Percentiles rank a stretch among this genome's conserved stretches.
Evolutionary conservation across 176 grass and related monocot genomes (phyloP).

Genomic region (Pharus latifolius): DNA sequence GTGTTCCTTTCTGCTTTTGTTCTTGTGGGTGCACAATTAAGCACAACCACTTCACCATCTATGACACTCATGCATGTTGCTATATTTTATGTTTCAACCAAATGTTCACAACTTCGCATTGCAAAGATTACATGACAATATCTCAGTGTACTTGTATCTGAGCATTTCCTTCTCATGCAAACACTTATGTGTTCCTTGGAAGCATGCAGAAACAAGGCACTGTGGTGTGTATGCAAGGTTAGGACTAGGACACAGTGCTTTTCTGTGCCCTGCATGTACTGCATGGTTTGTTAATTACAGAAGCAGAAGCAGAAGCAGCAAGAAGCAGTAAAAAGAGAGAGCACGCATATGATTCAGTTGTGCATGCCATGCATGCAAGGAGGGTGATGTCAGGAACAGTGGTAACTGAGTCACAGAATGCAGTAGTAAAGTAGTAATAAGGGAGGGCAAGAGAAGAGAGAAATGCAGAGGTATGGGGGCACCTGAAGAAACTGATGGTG

Average conservation of each 20-base stretch:
- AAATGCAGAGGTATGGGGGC: too few species aligned
- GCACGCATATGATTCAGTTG: conserved; percentile 24
- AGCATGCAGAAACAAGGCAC: conserved; percentile 25
- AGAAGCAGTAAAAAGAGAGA: neutral
- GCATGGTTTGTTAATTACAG: conserved; percentile 15
- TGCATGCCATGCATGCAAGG: conserved; percentile 10
- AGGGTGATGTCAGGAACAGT: conserved; percentile 52
- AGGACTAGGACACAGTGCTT: conserved; percentile 35
- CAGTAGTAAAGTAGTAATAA: too few species aligned
- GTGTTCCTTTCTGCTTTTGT: neutral
- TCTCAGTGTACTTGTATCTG: conserved; percentile 23
- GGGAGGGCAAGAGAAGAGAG: neutral
- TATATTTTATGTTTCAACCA: conserved; percentile 29
- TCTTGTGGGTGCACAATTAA: neutral
- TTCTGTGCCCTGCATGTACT: too few species aligned
- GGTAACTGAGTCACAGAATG: too few species aligned
- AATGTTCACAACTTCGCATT: too few species aligned
- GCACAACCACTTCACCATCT: conserved; percentile 15
- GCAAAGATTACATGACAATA: too few species aligned
- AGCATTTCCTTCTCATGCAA: conserved; percentile 19
- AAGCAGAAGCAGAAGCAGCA: neutral
- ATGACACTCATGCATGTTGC: neutral
- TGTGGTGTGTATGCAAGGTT: conserved; percentile 32
- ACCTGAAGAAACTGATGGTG: too few species aligned
- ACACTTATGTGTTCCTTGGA: conserved; percentile 5